Base-by-base conservation (phyloP, 768 basidiomycete genomes). In the Suillus hirtellus region DNA sequence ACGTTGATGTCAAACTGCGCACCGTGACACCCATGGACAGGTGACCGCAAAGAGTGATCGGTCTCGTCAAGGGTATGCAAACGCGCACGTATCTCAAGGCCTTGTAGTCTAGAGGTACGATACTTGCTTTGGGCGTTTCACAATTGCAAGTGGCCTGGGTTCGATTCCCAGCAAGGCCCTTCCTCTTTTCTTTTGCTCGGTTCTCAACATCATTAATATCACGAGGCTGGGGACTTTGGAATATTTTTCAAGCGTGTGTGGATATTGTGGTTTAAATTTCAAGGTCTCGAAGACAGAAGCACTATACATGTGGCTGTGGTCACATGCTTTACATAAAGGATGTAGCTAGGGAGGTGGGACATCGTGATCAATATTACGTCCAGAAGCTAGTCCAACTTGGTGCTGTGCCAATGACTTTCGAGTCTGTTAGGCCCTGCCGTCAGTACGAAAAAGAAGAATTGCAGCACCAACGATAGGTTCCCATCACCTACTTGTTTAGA, bases 91-190 rank as follows among this genome's bases (percentile, higher is more conserved):
- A 0, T 15, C 0, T 9, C 43, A 54, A 42, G 69, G 73, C 75
- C 73, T 71, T 71, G 66, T 75, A 66, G 75, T 74, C 75, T 66
- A 76, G 74, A 77, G 76, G 74, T 75, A 75, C 75, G 73, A 73
- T 73, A 74, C 71, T 76, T 74, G 75, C 74, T 77, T 75, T 75
- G 73, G 73, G 73, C 47, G n/a, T 0, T 7, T 38, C 46, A 50
- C 60, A 21, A 68, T 58, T 67, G 65, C 69, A 69, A 71, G 72
- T 75, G 50, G 35, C 56, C 56, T 67, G 64, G 65, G 69, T 67
- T 67, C 66, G 64, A 67, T 65, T 69, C 65, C 63, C 69, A 64
- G 67, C 67, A 68, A 66, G 64, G 69, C 69, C 66, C 69, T 11
- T 52, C 42, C 9, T 50, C 59, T 67, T 59, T 56, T 60, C 15